Conservation (phyloP, 106 monocot genomes). For the Dendrobium officinale region DNA sequence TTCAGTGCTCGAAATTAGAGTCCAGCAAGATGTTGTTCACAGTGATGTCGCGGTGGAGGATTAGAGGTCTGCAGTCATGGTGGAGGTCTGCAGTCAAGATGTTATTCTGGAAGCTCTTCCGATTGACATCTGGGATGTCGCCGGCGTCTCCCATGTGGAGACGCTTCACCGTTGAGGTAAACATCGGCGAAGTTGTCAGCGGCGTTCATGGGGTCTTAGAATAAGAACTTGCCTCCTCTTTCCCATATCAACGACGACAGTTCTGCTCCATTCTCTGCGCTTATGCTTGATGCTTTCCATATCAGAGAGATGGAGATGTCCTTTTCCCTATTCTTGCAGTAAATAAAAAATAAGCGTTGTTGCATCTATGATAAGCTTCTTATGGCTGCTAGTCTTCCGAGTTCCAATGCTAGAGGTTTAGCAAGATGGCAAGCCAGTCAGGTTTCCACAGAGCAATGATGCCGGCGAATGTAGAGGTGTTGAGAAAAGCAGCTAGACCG, state of each 20-base stretch:
- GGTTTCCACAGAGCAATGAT: conserved; percentile 54
- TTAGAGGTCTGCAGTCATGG: conserved; percentile 60
- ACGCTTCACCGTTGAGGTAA: conserved; percentile 58
- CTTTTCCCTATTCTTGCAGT: conserved; percentile 22
- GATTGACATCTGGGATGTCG: conserved; percentile 66
- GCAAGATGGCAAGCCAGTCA: conserved; percentile 35
- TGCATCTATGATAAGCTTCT: conserved; percentile 30
- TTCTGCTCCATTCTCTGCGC: conserved; percentile 23
- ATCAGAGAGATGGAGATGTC: background rate
- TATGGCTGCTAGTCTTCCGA: conserved; percentile 16
- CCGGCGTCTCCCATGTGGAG: conserved; percentile 56
- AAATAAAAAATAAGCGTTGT: conserved; percentile 32
- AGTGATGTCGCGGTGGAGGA: conserved; percentile 76
- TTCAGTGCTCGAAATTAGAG: conserved; percentile 57
- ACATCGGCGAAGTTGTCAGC: conserved; percentile 56
- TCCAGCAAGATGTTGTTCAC: conserved; percentile 71
- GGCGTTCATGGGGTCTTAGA: conserved; percentile 54
- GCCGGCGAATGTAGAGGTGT: conserved; percentile 24
- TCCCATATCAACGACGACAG: conserved; percentile 47
- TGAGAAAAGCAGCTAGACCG: conserved; percentile 31
- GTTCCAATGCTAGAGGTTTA: background rate
- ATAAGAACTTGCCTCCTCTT: conserved; percentile 53
- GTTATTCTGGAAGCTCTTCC: conserved; percentile 66
- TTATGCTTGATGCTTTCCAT: conserved; percentile 6
- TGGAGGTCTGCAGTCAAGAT: conserved; percentile 76